These are phyloP conservation scores for Wickerhamiella spandovensis DNA, from an alignment of 805 yeast genomes.

Conservation along the genomic window DNA sequence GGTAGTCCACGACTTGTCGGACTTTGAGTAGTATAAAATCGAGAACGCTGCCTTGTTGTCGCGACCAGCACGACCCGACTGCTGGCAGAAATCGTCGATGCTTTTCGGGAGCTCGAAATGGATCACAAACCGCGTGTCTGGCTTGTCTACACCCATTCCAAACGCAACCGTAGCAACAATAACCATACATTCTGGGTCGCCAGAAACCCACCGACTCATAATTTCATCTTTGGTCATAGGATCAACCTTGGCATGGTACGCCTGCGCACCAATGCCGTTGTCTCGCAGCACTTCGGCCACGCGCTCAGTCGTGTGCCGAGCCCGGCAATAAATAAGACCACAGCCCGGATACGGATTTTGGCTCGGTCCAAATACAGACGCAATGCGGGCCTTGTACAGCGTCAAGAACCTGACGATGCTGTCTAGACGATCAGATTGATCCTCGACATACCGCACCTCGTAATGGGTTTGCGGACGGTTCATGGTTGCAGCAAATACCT, in stretches of 20 bases:
- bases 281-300: constrained; percentile 47
- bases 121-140: constrained; percentile 84
- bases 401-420: constrained; percentile 16
- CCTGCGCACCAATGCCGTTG: constrained; percentile 53
- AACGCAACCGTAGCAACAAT: constrained; percentile 96
- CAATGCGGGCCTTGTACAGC: constrained; percentile 13
- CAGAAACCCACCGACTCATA: constrained; percentile 70
- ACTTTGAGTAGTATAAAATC: constrained; percentile 53
- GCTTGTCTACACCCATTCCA: constrained; percentile 98
- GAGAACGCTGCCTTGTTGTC: constrained; percentile 81
- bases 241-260: constrained; percentile 83
- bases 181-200: constrained; percentile 39
- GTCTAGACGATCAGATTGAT: constrained; percentile 11
- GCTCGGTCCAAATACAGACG: constrained; percentile 1
- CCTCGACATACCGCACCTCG: constrained; percentile 52
- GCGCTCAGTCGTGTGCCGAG: constrained; percentile 76
- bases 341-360: constrained; percentile 18
- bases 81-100: constrained; percentile 92
- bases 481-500: constrained; percentile 69
- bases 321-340: constrained; percentile 89
- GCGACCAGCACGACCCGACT: constrained; percentile 96
- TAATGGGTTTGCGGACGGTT: constrained; percentile 77
- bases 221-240: constrained; percentile 45
- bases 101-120: constrained; percentile 83
- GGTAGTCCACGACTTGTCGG: constrained; percentile 70